Evolutionary conservation across 306 rosid genomes (phyloP).

Genomic region (Prunus dulcis): DNA sequence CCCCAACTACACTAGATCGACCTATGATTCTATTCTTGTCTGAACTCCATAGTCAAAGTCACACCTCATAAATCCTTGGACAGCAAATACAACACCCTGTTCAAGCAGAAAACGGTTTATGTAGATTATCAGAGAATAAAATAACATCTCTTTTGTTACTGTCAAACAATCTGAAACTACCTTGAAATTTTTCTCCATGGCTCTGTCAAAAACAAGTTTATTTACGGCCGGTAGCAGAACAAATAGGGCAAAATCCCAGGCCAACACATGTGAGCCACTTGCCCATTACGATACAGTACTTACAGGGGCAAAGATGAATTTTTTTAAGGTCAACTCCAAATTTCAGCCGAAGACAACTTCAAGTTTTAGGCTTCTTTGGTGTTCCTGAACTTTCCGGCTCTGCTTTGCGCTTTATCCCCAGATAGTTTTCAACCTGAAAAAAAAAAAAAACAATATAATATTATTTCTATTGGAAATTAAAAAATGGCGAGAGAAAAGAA

Average conservation of each 20-base stretch:
- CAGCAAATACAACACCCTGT: constrained; percentile 4
- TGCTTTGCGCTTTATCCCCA: constrained; percentile 88
- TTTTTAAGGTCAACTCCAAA: constrained; percentile 14
- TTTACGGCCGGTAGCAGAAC: constrained; percentile 4
- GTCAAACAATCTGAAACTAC: not conserved
- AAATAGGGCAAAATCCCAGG: not conserved
- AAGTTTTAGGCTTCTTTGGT: constrained; percentile 62
- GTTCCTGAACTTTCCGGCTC: constrained; percentile 51
- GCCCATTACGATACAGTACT: not conserved
- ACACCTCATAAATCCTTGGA: not conserved
- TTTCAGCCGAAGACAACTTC: constrained; percentile 21
- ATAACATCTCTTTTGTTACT: not conserved
- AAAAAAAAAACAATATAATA: not conserved
- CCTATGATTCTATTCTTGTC: not conserved
- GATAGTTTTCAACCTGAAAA: constrained; percentile 84
- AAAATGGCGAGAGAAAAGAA: not conserved
- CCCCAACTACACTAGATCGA: not conserved
- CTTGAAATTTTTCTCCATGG: not conserved
- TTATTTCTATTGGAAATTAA: not conserved
- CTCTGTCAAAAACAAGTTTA: not conserved
- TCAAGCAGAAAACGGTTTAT: not conserved
- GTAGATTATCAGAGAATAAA: not conserved
- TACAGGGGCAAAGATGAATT: not conserved
- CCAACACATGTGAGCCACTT: constrained; percentile 2
- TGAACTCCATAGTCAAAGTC: not conserved